A percentile compares a stretch with the other conserved stretches of the same genome.
Conservation (phyloP, 768 basidiomycete species). For the Termitomyces sp. region DNA sequence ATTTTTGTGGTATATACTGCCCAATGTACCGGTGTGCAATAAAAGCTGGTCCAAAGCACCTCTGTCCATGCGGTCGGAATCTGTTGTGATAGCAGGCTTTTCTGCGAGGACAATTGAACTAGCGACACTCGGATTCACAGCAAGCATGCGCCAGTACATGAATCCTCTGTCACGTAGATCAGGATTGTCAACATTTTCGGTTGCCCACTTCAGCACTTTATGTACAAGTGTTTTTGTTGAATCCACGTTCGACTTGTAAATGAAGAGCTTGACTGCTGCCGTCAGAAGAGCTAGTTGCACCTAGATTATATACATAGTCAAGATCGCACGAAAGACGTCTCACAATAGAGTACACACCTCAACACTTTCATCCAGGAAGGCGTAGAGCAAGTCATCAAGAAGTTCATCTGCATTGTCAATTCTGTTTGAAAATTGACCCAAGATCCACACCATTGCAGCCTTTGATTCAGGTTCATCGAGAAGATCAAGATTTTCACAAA, state of each 20-base stretch:
- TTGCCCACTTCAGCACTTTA: conserved; percentile 94
- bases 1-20: conserved; percentile 97
- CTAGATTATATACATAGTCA: conserved; percentile 29
- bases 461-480: conserved; percentile 97
- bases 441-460: conserved; percentile 96
- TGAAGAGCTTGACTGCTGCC: conserved; percentile 92
- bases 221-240: conserved; percentile 86
- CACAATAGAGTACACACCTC: conserved; percentile 52
- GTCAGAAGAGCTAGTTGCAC: conserved; percentile 95
- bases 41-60: conserved; percentile 93
- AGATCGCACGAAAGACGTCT: not conserved
- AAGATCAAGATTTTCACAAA: conserved; percentile 88
- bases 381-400: conserved; percentile 84
- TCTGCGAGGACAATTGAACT: conserved; percentile 87
- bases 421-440: conserved; percentile 92
- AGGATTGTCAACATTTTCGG: conserved; percentile 97
- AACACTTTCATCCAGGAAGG: conserved; percentile 88
- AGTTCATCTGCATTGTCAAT: conserved; percentile 97
- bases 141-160: conserved; percentile 99
- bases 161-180: conserved; percentile 96
- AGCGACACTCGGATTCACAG: conserved; percentile 85
- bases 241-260: conserved; percentile 80
- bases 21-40: conserved; percentile 88
- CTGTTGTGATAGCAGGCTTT: conserved; percentile 96
- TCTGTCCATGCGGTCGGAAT: conserved; percentile 96